phyloP scores from a whole-genome alignment of 495 filamentous ascomycete genomes.

The Glarea lozoyensis region DNA sequence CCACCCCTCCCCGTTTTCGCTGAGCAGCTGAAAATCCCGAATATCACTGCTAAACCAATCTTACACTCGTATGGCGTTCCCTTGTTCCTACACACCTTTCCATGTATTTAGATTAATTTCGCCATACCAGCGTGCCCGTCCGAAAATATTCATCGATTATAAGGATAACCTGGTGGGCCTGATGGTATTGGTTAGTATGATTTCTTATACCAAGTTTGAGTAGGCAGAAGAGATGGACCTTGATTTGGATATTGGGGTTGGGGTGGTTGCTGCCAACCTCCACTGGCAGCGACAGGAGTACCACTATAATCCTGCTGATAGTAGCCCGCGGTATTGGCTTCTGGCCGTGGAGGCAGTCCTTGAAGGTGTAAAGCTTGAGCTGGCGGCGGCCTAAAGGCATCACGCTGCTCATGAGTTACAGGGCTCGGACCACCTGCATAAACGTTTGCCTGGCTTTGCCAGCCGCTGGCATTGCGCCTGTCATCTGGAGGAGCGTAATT shows the following conservation, averaged over 20 bases:
- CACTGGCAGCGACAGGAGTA: not conserved
- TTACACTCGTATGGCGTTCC: too few relatives aligned
- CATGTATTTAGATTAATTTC: too few relatives aligned
- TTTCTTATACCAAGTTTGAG: constrained; percentile 2
- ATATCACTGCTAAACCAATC: too few relatives aligned
- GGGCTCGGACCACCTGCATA: not conserved
- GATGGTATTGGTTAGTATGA: constrained; percentile 2
- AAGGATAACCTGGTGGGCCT: constrained; percentile 2
- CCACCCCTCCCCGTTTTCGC: too few relatives aligned
- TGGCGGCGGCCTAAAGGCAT: not conserved
- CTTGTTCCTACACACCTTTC: too few relatives aligned
- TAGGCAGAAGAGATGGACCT: constrained; percentile 1
- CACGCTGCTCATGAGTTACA: constrained; percentile 9
- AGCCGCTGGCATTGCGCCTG: not conserved
- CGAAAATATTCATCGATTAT: constrained; percentile 1
- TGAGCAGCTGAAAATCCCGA: too few relatives aligned
- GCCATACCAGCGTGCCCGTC: too few relatives aligned
- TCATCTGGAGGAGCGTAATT: not conserved
- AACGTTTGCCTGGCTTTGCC: not conserved
- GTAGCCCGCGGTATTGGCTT: constrained; percentile 14
- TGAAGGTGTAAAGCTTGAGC: constrained; percentile 4
- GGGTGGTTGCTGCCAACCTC: not conserved
- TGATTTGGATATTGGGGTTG: too few relatives aligned
- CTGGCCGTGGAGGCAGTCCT: constrained; percentile 10
- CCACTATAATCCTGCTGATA: not conserved